Base-by-base conservation (phyloP, 805 yeast species). In the Myxozyma lipomycoides region DNA sequence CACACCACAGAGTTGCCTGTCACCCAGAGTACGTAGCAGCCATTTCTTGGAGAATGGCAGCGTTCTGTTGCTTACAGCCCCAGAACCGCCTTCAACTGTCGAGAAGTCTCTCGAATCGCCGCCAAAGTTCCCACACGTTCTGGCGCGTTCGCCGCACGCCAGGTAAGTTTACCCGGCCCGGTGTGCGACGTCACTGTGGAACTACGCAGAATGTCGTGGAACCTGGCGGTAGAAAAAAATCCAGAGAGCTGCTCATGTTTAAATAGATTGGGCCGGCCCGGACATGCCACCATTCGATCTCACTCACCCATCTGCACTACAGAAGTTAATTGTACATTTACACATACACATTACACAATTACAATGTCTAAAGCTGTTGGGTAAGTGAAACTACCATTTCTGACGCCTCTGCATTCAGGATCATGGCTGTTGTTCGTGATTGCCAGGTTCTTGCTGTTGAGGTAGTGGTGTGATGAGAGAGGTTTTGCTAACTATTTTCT, bases 301-400 rank as follows among this genome's bases (percentile, higher is more conserved):
- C 42, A 30, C 6, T 39, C 15, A 42, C 30, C 38, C n/a, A 37
- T 28, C 28, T 43, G 15, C 18, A 23, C 42, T 44, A 21, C 44
- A 36, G 21, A 12, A 35, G 19, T 35, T 15, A 12, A 12, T 43
- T 39, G 18, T 19, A 38, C 40, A 23, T 23, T 30, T 42, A 40
- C 37, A 49, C 48, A 18, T 19, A 45, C 44, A 44, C 41, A 54
- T 17, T 34, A 43, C 9, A 15, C 40, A 43, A 32, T 37, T 51
- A 68, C 48, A 35, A 77, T 77, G 81, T 72, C 78, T 48, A 77
- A 73, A 69, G 79, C 82, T 66, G 72, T 58, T 81, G 63, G 62
- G 60, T 55, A 53, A 17, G 32, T 28, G 32, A 7, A 7, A 9
- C 12, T 28, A n/a, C n/a, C n/a, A n/a, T n/a, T n/a, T n/a, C n/a